Percentiles rank a stretch among this genome's conserved stretches.
Conservation (phyloP, 805 yeast genomes). For the Suhomyces faveliae region DNA sequence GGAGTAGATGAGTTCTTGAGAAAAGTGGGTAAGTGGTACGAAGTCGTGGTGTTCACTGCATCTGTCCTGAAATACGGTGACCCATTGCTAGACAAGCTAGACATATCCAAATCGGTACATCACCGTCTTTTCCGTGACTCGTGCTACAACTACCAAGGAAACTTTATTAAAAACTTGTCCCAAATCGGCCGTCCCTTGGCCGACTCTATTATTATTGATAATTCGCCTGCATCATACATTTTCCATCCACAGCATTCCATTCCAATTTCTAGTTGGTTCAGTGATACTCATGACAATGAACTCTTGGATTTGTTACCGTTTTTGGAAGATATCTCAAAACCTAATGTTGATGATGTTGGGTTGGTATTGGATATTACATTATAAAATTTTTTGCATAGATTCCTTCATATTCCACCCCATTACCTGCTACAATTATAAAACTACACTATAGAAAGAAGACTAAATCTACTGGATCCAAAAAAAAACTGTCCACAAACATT, state of each 20-base stretch:
- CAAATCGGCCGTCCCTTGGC: slow-evolving; percentile 90
- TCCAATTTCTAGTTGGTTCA: slow-evolving; percentile 97
- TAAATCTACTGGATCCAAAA: background rate
- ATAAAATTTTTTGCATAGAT: slow-evolving; percentile 14
- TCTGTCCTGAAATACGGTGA: slow-evolving; percentile 95
- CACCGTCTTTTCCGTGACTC: slow-evolving; percentile 93
- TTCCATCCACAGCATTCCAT: slow-evolving; percentile 98
- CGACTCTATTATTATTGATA: slow-evolving; percentile 88
- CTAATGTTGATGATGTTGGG: slow-evolving; percentile 79
- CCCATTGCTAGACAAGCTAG: slow-evolving; percentile 87
- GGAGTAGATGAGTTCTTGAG: slow-evolving; percentile 93
- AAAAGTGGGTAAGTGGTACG: slow-evolving; percentile 81
- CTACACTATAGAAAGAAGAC: background rate
- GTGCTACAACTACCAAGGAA: slow-evolving; percentile 91
- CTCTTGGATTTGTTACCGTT: slow-evolving; percentile 87
- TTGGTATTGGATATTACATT: slow-evolving; percentile 76
- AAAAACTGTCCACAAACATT: slow-evolving; percentile 4
- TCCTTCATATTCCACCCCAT: background rate
- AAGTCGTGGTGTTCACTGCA: slow-evolving; percentile 96
- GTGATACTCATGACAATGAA: slow-evolving; percentile 97
- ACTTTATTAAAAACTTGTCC: slow-evolving; percentile 88
- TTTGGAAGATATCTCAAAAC: slow-evolving; percentile 74
- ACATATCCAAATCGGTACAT: slow-evolving; percentile 70
- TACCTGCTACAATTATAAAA: background rate
- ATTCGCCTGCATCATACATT: slow-evolving; percentile 97